Base-by-base conservation (phyloP, 1,284 basidiomycete species). In the Lentinus polychrous region DNA sequence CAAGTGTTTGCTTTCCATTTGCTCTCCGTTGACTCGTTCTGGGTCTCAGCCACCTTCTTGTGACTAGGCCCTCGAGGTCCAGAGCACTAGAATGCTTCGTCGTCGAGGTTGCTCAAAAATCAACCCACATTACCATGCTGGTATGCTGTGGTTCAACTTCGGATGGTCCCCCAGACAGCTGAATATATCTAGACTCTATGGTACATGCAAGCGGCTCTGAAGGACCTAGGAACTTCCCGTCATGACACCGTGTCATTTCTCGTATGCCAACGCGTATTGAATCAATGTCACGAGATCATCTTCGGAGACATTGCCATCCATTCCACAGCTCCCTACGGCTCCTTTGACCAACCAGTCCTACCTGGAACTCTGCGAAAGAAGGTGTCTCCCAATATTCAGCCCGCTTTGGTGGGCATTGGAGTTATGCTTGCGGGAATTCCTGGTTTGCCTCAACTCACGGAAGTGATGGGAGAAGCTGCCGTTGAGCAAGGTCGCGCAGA, bases 121-220 rank as follows among this genome's bases (percentile, higher is more conserved):
- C 92, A 42, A 93, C 93, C 0, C 94, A 97, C 67, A 82, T 94
- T 50, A 91, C 93, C 50, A 89, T 96, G 79, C 79, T 93, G 58
- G 93, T 94, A 64, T 66, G 92, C 81, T 51, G 44, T 42, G 48
- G 38, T 54, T 52, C 46, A 51, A 45, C 51, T 42, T 50, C 49
- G n/a, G n/a, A 35, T 24, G 8, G 35, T 49, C 48, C 63, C 58
- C 47, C 56, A 53, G 45, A 43, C 37, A 55, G 22, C 6, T 27
- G 27, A 27, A 8, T 23, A n/a, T 40, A 45, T 8, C n/a, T 51
- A 95, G 94, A 96, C 94, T 0, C 72, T 97, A 45, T 97, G 94
- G 93, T 96, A 94, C 67, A 94, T 97, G 86, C 94, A 97, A 79
- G 89, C 93, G 18, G 83, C 89, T 24, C 73, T 97, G n/a, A 83